Base-by-base conservation (phyloP, 2,329 filamentous ascomycete species). In the Hymenoscyphus fructigenus region DNA sequence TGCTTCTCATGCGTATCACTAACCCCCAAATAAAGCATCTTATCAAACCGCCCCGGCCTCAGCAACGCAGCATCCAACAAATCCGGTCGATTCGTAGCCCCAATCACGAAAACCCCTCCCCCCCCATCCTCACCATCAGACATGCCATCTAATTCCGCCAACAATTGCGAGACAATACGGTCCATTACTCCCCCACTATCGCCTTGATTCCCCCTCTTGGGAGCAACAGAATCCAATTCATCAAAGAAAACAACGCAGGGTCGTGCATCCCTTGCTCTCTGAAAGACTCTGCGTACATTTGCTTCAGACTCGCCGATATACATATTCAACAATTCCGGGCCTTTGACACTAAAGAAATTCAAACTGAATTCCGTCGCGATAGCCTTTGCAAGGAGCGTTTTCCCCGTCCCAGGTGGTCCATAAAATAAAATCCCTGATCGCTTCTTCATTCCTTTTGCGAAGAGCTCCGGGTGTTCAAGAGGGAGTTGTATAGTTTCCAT, bases 161-260 rank as follows among this genome's bases (percentile, higher is more conserved):
- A 85, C 56, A 99, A 81, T 80, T 98, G 95, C 66, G 91, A 95
- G 60, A 99, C 94, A 70, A 98, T 98, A 63, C 95, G 88, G 76
- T 98, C 95, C 94, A 98, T 98, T 63, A 98, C 95, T 75, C 95
- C 95, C 64, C 95, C 94, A 68, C 92, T 97, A 74, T 98, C 95
- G 59, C 95, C 95, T 78, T 98, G 94, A 74, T 98, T 98, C 44
- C 95, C 95, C 78, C 95, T 86, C 81, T 98, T 98, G 0, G 95
- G 95, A 4, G 95, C 94, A 1, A 98, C 94, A 0, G 91, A 95
- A 77, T 97, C 93, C 70, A 97, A 77, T 77, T 97, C 93, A 74
- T 97, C 93, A 73, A 97, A 96, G 82, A 97, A 97, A 60, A 97
- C 92, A 59, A 94, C 91, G 70, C 92, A 96, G 6, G 93, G 93